Conservation (phyloP, 2,329 filamentous ascomycete genomes). For the Helotiales sp. region DNA sequence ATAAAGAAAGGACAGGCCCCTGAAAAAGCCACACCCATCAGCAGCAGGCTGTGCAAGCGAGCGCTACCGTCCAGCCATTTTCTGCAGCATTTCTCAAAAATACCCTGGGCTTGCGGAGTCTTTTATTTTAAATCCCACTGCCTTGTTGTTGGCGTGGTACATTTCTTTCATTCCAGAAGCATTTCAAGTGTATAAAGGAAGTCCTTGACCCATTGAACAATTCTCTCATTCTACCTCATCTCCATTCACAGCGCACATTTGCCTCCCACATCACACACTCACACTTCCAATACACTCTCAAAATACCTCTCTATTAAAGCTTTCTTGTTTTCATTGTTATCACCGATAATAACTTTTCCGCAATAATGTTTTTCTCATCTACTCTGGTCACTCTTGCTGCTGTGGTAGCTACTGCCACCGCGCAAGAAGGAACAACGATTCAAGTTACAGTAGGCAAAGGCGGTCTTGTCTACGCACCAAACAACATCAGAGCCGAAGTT, state of each 20-base stretch:
- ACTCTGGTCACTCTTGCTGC: conserved; percentile 24
- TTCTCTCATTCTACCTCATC: conserved; percentile 11
- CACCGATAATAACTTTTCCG: background rate
- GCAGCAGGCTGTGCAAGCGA: conserved; percentile 17
- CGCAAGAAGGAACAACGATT: conserved; percentile 42
- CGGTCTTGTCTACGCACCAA: conserved; percentile 79
- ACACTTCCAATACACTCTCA: background rate
- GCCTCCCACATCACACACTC: background rate
- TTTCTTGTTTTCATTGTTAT: background rate
- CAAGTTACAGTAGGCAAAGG: conserved; percentile 83
- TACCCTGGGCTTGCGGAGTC: background rate
- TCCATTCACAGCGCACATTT: background rate
- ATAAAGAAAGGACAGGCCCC: conserved; percentile 6
- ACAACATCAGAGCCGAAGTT: conserved; percentile 43
- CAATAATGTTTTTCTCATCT: conserved; percentile 33
- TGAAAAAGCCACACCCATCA: conserved; percentile 8
- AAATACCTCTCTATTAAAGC: background rate
- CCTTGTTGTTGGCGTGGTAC: conserved; percentile 13
- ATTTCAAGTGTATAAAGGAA: conserved; percentile 10
- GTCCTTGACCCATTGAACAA: conserved; percentile 13
- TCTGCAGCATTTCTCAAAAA: conserved; percentile 14
- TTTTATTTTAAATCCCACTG: conserved; percentile 6
- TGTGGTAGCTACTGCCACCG: conserved; percentile 20
- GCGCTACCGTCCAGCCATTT: conserved; percentile 16
- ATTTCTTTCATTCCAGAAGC: conserved; percentile 1